These are phyloP conservation scores for Sporothrix protearum DNA, from an alignment of 2,329 filamentous ascomycete genomes.

Conservation along the genomic window DNA sequence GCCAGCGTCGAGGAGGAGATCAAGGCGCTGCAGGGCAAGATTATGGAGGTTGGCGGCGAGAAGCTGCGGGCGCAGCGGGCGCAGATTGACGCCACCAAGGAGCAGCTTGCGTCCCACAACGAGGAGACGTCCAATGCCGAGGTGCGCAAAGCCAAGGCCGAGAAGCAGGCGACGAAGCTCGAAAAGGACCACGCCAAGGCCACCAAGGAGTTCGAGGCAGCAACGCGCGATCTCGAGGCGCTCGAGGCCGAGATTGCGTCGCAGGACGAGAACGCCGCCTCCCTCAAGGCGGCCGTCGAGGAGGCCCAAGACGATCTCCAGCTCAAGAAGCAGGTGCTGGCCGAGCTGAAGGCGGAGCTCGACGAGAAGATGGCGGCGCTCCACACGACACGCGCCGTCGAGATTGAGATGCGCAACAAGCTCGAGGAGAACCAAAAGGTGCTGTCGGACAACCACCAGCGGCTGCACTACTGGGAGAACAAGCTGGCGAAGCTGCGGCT, in stretches of 20 bases:
- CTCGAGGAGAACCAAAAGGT: slow-evolving; percentile 94
- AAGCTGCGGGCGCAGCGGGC: slow-evolving; percentile 85
- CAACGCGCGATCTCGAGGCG: slow-evolving; percentile 69
- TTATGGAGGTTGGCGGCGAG: slow-evolving; percentile 96
- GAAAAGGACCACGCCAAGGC: slow-evolving; percentile 78
- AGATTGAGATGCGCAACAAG: slow-evolving; percentile 98
- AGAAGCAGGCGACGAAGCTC: slow-evolving; percentile 85
- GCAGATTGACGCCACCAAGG: slow-evolving; percentile 84
- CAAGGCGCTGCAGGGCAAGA: slow-evolving; percentile 87
- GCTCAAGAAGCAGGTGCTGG: slow-evolving; percentile 75
- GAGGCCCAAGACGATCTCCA: slow-evolving; percentile 76
- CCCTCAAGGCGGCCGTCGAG: slow-evolving; percentile 68
- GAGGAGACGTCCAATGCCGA: slow-evolving; percentile 85
- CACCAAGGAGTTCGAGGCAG: slow-evolving; percentile 70
- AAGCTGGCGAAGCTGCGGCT: slow-evolving; percentile 80
- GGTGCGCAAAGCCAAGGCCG: slow-evolving; percentile 83
- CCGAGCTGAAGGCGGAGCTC: slow-evolving; percentile 74
- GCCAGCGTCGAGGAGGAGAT: slow-evolving; percentile 89
- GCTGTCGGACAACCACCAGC: slow-evolving; percentile 79
- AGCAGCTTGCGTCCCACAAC: slow-evolving; percentile 73
- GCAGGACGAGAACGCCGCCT: slow-evolving; percentile 72
- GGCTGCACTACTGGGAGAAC: slow-evolving; percentile 80
- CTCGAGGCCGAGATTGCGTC: slow-evolving; percentile 74
- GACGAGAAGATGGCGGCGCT: slow-evolving; percentile 82
- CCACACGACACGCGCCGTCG: slow-evolving; percentile 80